phyloP scores from a whole-genome alignment of 1,284 basidiomycete genomes.

The Afroboletus lepidellus region DNA sequence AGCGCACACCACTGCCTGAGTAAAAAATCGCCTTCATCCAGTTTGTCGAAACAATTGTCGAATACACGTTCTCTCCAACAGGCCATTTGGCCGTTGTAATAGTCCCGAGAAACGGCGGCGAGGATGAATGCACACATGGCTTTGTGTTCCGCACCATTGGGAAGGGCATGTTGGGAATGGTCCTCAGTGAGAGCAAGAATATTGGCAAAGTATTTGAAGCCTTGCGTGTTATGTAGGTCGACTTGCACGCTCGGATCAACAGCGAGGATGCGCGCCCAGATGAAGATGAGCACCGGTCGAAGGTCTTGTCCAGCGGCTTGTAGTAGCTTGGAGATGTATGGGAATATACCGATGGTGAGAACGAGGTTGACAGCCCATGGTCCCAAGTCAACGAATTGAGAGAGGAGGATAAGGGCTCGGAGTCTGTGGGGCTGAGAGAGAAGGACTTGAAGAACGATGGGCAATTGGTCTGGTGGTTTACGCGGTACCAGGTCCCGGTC shows the following conservation, averaged over 20 bases:
- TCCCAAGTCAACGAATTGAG: conserved; percentile 96
- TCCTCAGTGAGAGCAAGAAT: conserved; percentile 71
- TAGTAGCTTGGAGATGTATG: conserved; percentile 95
- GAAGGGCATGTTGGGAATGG: conserved; percentile 53
- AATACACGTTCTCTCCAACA: conserved; percentile 87
- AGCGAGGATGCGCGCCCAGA: conserved; percentile 96
- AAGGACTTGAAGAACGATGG: conserved; percentile 95
- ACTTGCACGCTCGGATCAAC: conserved; percentile 92
- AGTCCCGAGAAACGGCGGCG: conserved; percentile 89
- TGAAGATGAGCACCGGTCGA: conserved; percentile 97
- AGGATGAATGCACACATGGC: conserved; percentile 99
- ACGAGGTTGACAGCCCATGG: conserved; percentile 99
- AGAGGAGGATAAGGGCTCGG: conserved; percentile 93
- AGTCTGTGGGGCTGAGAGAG: conserved; percentile 96
- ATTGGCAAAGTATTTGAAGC: conserved; percentile 88
- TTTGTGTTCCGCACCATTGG: conserved; percentile 94
- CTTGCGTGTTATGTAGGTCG: conserved; percentile 84
- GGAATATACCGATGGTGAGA: conserved; percentile 98
- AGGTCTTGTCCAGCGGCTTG: conserved; percentile 95
- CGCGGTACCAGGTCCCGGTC: conserved; percentile 72
- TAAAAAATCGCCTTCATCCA: conserved; percentile 90
- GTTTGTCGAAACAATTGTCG: conserved; percentile 82
- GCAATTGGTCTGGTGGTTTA: conserved; percentile 93
- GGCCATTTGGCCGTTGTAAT: conserved; percentile 81
- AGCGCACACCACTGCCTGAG: conserved; percentile 93